Conservation (phyloP, 208 protist genomes). For the Leishmania gerbilli region DNA sequence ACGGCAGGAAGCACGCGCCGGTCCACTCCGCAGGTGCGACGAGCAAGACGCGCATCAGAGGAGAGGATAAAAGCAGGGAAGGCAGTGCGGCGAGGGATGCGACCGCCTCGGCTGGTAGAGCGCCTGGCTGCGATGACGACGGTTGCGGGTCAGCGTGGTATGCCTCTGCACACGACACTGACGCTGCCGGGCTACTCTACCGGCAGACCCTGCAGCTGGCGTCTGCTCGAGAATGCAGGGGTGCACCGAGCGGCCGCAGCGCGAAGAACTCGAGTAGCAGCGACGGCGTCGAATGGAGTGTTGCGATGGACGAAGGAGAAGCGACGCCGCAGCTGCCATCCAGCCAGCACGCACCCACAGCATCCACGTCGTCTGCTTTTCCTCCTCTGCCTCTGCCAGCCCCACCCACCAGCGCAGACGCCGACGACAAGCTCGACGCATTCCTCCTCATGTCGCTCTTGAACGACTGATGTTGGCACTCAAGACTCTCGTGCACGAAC, state of each 20-base stretch:
- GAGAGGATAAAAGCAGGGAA: not conserved
- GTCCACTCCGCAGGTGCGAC: not conserved
- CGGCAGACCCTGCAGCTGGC: constrained; percentile 8
- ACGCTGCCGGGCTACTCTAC: constrained; percentile 27
- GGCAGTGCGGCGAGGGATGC: not conserved
- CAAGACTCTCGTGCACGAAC: not conserved
- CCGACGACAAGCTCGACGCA: constrained; percentile 26
- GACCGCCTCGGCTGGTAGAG: not conserved
- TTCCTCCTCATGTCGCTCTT: constrained; percentile 30
- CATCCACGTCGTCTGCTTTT: not conserved
- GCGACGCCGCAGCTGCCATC: not conserved
- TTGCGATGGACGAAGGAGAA: not conserved
- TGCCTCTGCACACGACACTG: constrained; percentile 1
- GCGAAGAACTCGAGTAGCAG: not conserved
- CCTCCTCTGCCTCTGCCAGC: not conserved
- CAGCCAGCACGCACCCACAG: not conserved
- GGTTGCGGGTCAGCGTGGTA: not conserved
- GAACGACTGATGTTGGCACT: constrained; percentile 3
- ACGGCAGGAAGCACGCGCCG: not conserved
- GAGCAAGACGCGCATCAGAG: not conserved
- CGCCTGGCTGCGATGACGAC: not conserved
- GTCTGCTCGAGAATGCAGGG: not conserved
- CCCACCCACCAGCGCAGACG: constrained; percentile 1
- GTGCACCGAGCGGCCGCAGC: not conserved
- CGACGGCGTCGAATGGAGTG: no score